phyloP scores from a whole-genome alignment of 768 basidiomycete species.

The Pleurotus djamor region DNA sequence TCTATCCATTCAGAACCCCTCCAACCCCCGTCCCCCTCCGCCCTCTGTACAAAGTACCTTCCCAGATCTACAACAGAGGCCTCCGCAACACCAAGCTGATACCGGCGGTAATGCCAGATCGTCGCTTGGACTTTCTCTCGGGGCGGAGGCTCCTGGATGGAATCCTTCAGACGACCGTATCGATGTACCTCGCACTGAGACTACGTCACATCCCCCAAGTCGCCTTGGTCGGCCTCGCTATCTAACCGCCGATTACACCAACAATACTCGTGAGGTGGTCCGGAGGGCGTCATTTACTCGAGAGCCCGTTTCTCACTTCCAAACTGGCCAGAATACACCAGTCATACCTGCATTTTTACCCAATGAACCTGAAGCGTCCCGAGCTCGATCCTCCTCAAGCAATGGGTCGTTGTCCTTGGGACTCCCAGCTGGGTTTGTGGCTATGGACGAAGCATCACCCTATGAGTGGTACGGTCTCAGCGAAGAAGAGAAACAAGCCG shows the following conservation, averaged over 20 bases:
- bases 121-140: background rate
- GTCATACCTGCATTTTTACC: background rate
- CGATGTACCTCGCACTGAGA: background rate
- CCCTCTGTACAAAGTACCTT: background rate
- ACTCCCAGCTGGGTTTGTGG: background rate
- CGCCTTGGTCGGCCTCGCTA: background rate
- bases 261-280: too few species aligned
- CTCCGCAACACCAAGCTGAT: background rate
- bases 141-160: background rate
- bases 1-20: background rate
- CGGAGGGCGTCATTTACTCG: too few species aligned
- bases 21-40: background rate
- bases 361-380: background rate
- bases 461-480: slow-evolving; percentile 4
- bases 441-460: background rate
- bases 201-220: background rate
- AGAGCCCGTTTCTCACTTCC: background rate
- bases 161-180: background rate
- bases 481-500: background rate
- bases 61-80: background rate
- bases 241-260: background rate
- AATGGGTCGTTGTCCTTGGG: background rate
- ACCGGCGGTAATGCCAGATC: background rate
- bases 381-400: too few species aligned
- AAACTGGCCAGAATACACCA: background rate